These are phyloP conservation scores for Drechslerella coelobrocha DNA, from an alignment of 2,329 filamentous ascomycete species.

Conservation along the genomic window DNA sequence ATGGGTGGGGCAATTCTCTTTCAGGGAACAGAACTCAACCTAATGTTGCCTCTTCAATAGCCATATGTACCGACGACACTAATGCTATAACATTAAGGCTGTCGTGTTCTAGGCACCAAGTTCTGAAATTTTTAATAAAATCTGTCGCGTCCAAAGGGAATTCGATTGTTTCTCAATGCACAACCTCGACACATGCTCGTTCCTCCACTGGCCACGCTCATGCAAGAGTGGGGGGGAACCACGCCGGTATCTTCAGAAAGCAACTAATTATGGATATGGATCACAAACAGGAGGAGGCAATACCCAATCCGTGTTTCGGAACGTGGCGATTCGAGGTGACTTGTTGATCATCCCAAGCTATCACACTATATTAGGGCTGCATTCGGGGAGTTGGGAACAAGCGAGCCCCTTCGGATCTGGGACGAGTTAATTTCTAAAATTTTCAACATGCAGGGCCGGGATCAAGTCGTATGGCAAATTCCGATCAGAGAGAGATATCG, in stretches of 20 bases:
- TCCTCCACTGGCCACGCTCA: background rate
- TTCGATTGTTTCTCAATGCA: slow-evolving; percentile 2
- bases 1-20: slow-evolving; percentile 33
- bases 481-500: slow-evolving; percentile 16
- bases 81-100: slow-evolving; percentile 44
- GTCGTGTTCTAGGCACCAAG: slow-evolving; percentile 45
- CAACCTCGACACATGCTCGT: background rate
- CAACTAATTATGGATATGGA: background rate
- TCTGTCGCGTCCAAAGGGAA: slow-evolving; percentile 40
- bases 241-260: background rate
- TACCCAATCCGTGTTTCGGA: background rate
- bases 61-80: slow-evolving; percentile 18
- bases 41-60: slow-evolving; percentile 12
- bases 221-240: background rate
- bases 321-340: slow-evolving; percentile 3
- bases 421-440: background rate
- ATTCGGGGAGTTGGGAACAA: slow-evolving; percentile 7
- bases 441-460: slow-evolving; percentile 10
- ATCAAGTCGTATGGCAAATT: slow-evolving; percentile 29
- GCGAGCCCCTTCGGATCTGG: slow-evolving; percentile 8
- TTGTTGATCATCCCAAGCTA: background rate
- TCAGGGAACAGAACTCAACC: slow-evolving; percentile 5
- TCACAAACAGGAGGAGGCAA: background rate
- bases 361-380: slow-evolving; percentile 10
- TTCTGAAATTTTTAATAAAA: slow-evolving; percentile 49